Percentiles rank a stretch among this genome's conserved stretches.
Conservation (phyloP, 129 eudicot genomes). For the Escallonia rubra region DNA sequence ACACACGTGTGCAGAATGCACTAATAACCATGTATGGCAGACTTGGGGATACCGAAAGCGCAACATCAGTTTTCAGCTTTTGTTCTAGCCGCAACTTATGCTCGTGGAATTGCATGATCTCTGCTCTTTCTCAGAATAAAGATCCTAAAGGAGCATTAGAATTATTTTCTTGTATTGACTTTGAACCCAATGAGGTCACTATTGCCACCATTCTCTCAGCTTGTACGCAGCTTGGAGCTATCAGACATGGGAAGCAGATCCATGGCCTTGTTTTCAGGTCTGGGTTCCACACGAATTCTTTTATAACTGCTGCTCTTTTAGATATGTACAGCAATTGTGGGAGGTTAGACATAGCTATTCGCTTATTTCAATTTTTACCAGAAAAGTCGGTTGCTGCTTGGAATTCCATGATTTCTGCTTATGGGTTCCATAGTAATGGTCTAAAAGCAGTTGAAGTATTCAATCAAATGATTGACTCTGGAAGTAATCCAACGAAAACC, state of each 20-base stretch:
- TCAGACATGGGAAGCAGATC: conserved; percentile 51
- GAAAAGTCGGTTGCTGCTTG: conserved; percentile 43
- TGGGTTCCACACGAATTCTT: conserved; percentile 32
- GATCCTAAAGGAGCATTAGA: conserved; percentile 40
- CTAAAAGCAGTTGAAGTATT: conserved; percentile 38
- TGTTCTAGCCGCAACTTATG: conserved; percentile 45
- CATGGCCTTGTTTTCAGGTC: conserved; percentile 45
- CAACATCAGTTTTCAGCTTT: conserved; percentile 35
- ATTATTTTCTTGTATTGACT: conserved; percentile 42
- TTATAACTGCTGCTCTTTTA: conserved; percentile 47
- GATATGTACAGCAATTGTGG: conserved; percentile 73
- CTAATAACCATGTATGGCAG: conserved; percentile 64
- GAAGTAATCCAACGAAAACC: conserved; percentile 43
- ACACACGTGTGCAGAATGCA: conserved; percentile 50
- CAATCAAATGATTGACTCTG: conserved; percentile 33
- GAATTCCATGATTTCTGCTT: conserved; percentile 74
- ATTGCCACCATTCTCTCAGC: conserved; percentile 49
- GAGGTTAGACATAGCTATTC: conserved; percentile 37
- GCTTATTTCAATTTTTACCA: conserved; percentile 25
- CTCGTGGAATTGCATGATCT: conserved; percentile 68
- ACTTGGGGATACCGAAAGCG: conserved; percentile 38
- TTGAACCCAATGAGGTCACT: conserved; percentile 64
- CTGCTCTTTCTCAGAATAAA: conserved; percentile 55
- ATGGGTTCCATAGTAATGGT: conserved; percentile 58
- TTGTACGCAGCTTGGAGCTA: conserved; percentile 51